Percentiles rank a stretch among this genome's conserved stretches.
phyloP scores from a whole-genome alignment of 306 rosid species.

The Herpetospermum pedunculosum region DNA sequence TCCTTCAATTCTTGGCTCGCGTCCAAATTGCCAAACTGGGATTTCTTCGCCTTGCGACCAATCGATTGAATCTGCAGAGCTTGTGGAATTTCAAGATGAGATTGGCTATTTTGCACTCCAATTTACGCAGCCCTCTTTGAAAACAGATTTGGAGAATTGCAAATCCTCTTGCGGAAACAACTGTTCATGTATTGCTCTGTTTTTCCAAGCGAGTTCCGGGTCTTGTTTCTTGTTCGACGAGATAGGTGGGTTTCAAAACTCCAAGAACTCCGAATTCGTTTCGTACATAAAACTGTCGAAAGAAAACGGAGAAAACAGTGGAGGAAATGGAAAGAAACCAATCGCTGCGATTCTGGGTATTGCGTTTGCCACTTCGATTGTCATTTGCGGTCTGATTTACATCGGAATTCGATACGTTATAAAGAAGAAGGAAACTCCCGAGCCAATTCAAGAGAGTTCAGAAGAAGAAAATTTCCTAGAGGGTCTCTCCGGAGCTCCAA shows the following conservation, averaged over 20 bases:
- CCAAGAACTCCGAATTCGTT: constrained; percentile 39
- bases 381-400: constrained; percentile 33
- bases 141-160: constrained; percentile 51
- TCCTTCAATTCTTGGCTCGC: constrained; percentile 53
- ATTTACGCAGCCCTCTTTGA: constrained; percentile 43
- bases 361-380: constrained; percentile 33
- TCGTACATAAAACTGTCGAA: constrained; percentile 56
- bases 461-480: constrained; percentile 89
- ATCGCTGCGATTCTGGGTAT: constrained; percentile 39
- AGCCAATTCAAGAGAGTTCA: constrained; percentile 32
- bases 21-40: constrained; percentile 43
- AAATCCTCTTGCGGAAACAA: constrained; percentile 46
- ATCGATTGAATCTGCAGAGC: constrained; percentile 15
- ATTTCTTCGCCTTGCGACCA: constrained; percentile 39
- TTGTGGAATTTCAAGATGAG: constrained; percentile 42
- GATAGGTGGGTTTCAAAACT: constrained; percentile 55
- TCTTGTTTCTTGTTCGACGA: constrained; percentile 49
- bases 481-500: constrained; percentile 60
- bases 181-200: constrained; percentile 71
- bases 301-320: constrained; percentile 16
- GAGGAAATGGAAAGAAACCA: constrained; percentile 25
- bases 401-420: constrained; percentile 33
- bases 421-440: constrained; percentile 29
- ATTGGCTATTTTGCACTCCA: constrained; percentile 55
- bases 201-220: constrained; percentile 61